Evolutionary conservation across 768 basidiomycete species (phyloP).

Genomic region (Tricholoma bakamatsutake): DNA sequence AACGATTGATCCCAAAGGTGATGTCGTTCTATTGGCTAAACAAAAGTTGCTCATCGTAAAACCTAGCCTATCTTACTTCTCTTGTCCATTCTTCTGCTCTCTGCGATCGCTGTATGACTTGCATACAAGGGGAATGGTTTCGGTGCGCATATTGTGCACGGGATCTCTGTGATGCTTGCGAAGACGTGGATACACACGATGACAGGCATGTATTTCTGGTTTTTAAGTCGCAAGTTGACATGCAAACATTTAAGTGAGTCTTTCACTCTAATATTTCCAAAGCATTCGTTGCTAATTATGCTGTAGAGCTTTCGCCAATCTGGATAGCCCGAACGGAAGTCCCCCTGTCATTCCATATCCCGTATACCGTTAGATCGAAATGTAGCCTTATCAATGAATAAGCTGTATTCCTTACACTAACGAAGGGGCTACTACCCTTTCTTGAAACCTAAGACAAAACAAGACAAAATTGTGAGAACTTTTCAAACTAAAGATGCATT

Average conservation of each 20-base stretch:
- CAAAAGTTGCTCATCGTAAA: not conserved
- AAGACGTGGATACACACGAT: slow-evolving; percentile 77
- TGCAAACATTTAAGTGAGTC: slow-evolving; percentile 64
- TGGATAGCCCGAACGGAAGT: slow-evolving; percentile 47
- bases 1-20: slow-evolving; percentile 53
- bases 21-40: slow-evolving; percentile 2
- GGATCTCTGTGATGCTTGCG: slow-evolving; percentile 85
- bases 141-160: slow-evolving; percentile 83
- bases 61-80: slow-evolving; percentile 53
- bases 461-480: not conserved
- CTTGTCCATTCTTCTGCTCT: slow-evolving; percentile 63
- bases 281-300: slow-evolving; percentile 5
- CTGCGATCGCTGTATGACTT: slow-evolving; percentile 82
- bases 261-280: not conserved
- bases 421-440: slow-evolving; percentile 37
- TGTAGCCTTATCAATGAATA: slow-evolving; percentile 1
- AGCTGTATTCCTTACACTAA: not conserved
- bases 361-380: slow-evolving; percentile 37
- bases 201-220: slow-evolving; percentile 80
- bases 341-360: slow-evolving; percentile 60
- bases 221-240: slow-evolving; percentile 82
- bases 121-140: slow-evolving; percentile 86
- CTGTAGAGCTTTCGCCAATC: slow-evolving; percentile 45
- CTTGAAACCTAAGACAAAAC: slow-evolving; percentile 52
- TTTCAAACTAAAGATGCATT: not conserved